phyloP scores from a whole-genome alignment of 1,284 basidiomycete genomes.

The Ceratobasidium papillatum region DNA sequence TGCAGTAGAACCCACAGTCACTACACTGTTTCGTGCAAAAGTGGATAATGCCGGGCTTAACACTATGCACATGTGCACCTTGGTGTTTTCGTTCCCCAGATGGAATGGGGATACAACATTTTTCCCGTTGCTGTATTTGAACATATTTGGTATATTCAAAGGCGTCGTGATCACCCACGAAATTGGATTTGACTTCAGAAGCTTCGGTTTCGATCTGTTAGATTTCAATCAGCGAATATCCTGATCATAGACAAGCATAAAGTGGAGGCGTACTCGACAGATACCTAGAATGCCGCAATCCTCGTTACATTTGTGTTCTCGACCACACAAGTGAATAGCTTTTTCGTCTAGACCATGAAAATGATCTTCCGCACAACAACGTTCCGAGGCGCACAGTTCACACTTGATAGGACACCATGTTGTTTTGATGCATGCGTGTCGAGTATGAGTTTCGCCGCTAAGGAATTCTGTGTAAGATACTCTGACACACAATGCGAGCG shows the following conservation, averaged over 20 bases:
- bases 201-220: conserved; percentile 64
- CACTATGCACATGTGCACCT: conserved; percentile 61
- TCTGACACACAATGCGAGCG: too few species aligned
- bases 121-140: conserved; percentile 57
- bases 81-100: conserved; percentile 56
- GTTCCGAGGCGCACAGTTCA: conserved; percentile 63
- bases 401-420: conserved; percentile 63
- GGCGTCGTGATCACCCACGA: conserved; percentile 56
- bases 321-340: conserved; percentile 67
- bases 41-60: conserved; percentile 57
- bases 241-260: too few species aligned
- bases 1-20: conserved; percentile 67
- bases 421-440: conserved; percentile 59
- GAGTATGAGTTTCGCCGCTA: conserved; percentile 59
- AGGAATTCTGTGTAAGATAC: neutral
- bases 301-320: conserved; percentile 61
- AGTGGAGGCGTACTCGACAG: conserved; percentile 55
- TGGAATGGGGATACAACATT: conserved; percentile 59
- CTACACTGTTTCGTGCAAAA: conserved; percentile 63
- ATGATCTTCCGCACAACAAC: conserved; percentile 61
- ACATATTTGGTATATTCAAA: conserved; percentile 58
- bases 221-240: too few species aligned
- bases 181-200: conserved; percentile 66
- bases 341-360: conserved; percentile 59
- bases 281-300: conserved; percentile 59